Conservation (phyloP, 2,329 filamentous ascomycete species). For the Cytospora schulzeri region DNA sequence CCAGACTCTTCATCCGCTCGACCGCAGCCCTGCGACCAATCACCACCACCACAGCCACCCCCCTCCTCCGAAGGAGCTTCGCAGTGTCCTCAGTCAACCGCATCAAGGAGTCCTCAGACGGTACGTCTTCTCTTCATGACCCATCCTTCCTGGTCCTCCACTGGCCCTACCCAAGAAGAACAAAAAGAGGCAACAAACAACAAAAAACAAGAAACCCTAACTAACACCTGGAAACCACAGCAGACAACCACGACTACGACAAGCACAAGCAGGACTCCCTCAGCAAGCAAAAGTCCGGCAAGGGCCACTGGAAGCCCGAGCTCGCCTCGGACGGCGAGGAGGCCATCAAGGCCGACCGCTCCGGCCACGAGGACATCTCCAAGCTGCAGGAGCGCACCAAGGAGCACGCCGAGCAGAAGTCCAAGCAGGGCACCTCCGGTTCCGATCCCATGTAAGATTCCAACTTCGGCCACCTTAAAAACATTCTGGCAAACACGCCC, state of each 20-base stretch:
- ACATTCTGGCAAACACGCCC: no score
- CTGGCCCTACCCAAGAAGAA: no score
- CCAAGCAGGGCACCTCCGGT: conserved; percentile 52
- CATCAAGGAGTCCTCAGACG: conserved; percentile 27
- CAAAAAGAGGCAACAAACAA: no score
- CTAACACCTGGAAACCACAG: not conserved
- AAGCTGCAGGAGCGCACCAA: conserved; percentile 63
- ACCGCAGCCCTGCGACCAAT: conserved; percentile 21
- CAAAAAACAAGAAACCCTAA: not conserved
- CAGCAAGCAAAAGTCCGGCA: conserved; percentile 68
- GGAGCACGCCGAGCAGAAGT: conserved; percentile 50
- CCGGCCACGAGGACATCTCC: conserved; percentile 46
- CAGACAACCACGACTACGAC: conserved; percentile 47
- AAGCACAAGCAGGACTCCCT: conserved; percentile 64
- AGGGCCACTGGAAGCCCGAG: conserved; percentile 75
- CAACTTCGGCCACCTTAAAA: not conserved
- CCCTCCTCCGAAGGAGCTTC: conserved; percentile 18
- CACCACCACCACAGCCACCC: not conserved
- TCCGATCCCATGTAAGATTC: conserved; percentile 36
- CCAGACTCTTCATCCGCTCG: conserved; percentile 22
- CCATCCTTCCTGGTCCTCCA: not conserved
- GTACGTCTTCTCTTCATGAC: not conserved
- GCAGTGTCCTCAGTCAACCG: conserved; percentile 21
- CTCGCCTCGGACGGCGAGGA: conserved; percentile 80
- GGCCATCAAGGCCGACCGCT: conserved; percentile 68